phyloP scores from a whole-genome alignment of 2,329 filamentous ascomycete genomes.

The Aspergillus hortae region DNA sequence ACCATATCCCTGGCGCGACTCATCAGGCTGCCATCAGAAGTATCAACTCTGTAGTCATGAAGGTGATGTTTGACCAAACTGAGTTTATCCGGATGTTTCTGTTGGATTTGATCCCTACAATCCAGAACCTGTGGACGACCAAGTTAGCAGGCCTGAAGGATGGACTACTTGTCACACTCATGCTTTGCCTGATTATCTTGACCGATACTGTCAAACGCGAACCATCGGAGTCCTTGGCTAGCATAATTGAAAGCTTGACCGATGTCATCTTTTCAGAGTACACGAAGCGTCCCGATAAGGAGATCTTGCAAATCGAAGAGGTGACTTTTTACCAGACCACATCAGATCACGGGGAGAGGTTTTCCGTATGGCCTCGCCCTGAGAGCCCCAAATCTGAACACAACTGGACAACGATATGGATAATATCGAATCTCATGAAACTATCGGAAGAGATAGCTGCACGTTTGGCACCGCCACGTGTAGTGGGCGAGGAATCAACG shows the following conservation, averaged over 20 bases:
- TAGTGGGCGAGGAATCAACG: slow-evolving; percentile 16
- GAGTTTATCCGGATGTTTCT: slow-evolving; percentile 59
- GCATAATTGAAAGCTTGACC: slow-evolving; percentile 60
- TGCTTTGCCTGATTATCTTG: slow-evolving; percentile 61
- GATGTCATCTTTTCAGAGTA: slow-evolving; percentile 78
- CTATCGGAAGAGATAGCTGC: slow-evolving; percentile 28
- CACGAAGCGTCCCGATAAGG: slow-evolving; percentile 63
- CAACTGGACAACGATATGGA: slow-evolving; percentile 39
- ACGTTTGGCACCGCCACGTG: slow-evolving; percentile 6
- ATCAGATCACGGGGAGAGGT: slow-evolving; percentile 32
- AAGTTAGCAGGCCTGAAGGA: slow-evolving; percentile 66
- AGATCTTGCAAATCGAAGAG: slow-evolving; percentile 75
- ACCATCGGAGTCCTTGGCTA: slow-evolving; percentile 38
- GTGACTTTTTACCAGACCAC: slow-evolving; percentile 52
- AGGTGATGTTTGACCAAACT: slow-evolving; percentile 65
- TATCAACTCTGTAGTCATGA: slow-evolving; percentile 67
- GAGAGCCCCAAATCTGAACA: slow-evolving; percentile 34
- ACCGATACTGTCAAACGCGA: slow-evolving; percentile 37
- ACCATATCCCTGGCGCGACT: slow-evolving; percentile 57
- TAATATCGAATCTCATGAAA: slow-evolving; percentile 39
- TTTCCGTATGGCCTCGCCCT: slow-evolving; percentile 34
- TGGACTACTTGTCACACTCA: slow-evolving; percentile 71
- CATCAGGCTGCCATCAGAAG: slow-evolving; percentile 72
- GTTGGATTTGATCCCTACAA: slow-evolving; percentile 63
- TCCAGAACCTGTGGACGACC: slow-evolving; percentile 74